phyloP scores from a whole-genome alignment of 345 rosid genomes.

The Lepidium sativum region DNA sequence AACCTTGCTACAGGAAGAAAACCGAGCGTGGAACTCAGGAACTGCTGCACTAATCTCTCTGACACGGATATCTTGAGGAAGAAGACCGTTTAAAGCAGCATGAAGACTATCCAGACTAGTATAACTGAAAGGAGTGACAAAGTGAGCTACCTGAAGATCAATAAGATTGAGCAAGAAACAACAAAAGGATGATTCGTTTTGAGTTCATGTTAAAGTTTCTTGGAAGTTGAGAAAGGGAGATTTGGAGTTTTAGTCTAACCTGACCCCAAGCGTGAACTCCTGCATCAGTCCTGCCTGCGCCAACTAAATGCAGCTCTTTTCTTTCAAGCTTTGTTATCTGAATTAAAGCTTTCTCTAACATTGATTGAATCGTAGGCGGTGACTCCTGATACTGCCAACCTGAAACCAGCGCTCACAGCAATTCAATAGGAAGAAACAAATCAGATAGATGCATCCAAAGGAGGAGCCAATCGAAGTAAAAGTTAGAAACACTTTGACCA shows the following conservation, averaged over 20 bases:
- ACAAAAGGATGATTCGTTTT: background rate
- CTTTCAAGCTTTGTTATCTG: constrained; percentile 59
- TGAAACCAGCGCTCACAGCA: constrained; percentile 17
- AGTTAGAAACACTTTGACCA: constrained; percentile 1
- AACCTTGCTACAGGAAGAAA: constrained; percentile 63
- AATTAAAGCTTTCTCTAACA: constrained; percentile 60
- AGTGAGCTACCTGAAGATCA: constrained; percentile 69
- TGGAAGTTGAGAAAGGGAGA: background rate
- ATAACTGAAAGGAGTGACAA: constrained; percentile 78
- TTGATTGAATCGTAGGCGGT: constrained; percentile 79
- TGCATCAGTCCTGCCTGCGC: constrained; percentile 83
- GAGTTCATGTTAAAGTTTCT: background rate
- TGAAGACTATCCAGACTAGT: constrained; percentile 56
- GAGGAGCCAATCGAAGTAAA: background rate
- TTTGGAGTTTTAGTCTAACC: constrained; percentile 31
- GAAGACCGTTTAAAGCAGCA: constrained; percentile 76
- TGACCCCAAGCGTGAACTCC: constrained; percentile 99
- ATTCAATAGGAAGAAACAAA: background rate
- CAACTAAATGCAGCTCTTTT: constrained; percentile 60
- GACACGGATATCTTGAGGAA: constrained; percentile 72
- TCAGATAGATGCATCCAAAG: background rate
- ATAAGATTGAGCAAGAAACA: constrained; percentile 6
- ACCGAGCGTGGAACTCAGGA: constrained; percentile 81
- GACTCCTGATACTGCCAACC: constrained; percentile 92
- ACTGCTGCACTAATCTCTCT: constrained; percentile 73